Conservation (phyloP, 2,329 filamentous ascomycete species). For the Fusarium veterinarium region DNA sequence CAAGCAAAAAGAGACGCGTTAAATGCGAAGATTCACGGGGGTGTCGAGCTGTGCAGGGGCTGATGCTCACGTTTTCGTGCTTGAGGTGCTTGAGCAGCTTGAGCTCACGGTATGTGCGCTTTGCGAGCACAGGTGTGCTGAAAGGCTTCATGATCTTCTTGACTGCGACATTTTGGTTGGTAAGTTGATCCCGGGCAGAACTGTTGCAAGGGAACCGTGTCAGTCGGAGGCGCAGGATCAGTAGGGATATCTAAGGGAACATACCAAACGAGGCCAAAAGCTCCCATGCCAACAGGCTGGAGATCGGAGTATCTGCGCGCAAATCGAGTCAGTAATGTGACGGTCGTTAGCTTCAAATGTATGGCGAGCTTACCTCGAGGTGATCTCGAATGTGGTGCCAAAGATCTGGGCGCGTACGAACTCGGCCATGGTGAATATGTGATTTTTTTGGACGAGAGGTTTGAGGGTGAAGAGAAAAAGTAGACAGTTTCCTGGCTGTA, state of each 20-base stretch:
- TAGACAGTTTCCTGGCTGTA: conserved; percentile 23
- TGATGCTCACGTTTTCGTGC: conserved; percentile 85
- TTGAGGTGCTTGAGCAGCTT: conserved; percentile 96
- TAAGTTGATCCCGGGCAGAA: conserved; percentile 97
- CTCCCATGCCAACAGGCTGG: conserved; percentile 98
- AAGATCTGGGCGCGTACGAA: conserved; percentile 99
- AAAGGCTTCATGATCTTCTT: conserved; percentile 99
- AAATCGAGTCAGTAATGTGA: conserved; percentile 24
- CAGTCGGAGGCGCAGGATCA: conserved; percentile 3
- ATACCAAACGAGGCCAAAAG: conserved; percentile 97
- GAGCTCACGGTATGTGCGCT: conserved; percentile 96
- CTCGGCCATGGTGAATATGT: conserved; percentile 83
- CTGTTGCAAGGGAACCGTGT: conserved; percentile 58
- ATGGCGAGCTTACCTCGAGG: conserved; percentile 77
- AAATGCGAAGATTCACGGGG: neutral
- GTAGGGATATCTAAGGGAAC: conserved; percentile 43
- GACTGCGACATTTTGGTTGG: conserved; percentile 94
- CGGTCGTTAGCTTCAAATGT: neutral
- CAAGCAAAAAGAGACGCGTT: neutral
- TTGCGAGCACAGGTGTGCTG: conserved; percentile 97
- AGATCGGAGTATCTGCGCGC: conserved; percentile 88
- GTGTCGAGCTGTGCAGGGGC: conserved; percentile 10
- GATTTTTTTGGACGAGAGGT: conserved; percentile 16
- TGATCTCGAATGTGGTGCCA: conserved; percentile 99
- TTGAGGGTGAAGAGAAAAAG: conserved; percentile 11